These are phyloP conservation scores for Groenewaldozyma salmanticensis DNA, from an alignment of 805 yeast genomes.

Conservation along the genomic window DNA sequence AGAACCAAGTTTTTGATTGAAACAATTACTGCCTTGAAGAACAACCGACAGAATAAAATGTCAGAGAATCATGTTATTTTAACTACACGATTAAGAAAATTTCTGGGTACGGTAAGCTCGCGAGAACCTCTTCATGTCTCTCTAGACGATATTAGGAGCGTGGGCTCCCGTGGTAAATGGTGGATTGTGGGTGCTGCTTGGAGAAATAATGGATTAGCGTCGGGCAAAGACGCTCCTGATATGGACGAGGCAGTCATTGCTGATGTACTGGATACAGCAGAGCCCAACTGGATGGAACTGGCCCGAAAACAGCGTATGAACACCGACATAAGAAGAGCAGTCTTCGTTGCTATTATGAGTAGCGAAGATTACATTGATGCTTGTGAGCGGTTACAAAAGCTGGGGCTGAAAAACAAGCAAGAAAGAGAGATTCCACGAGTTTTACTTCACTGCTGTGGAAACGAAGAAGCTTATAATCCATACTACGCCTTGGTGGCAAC, in stretches of 20 bases:
- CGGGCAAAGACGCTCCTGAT: conserved; percentile 16
- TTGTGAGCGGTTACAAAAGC: conserved; percentile 66
- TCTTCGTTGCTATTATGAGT: conserved; percentile 90
- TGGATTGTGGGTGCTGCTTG: conserved; percentile 99
- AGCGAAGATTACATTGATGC: conserved; percentile 90
- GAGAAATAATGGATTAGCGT: conserved; percentile 49
- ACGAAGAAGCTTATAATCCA: conserved; percentile 81
- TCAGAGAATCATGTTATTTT: conserved; percentile 47
- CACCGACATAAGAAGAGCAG: conserved; percentile 88
- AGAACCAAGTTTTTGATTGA: conserved; percentile 80
- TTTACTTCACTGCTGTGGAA: conserved; percentile 72
- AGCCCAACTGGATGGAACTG: conserved; percentile 81
- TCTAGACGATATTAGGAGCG: conserved; percentile 66
- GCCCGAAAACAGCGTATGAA: conserved; percentile 88
- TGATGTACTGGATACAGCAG: conserved; percentile 56
- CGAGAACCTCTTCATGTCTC: conserved; percentile 80
- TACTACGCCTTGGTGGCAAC: conserved; percentile 75
- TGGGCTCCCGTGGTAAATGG: conserved; percentile 89
- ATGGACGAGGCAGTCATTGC: conserved; percentile 39
- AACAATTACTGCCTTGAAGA: conserved; percentile 74
- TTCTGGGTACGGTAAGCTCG: conserved; percentile 42
- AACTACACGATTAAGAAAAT: conserved; percentile 52
- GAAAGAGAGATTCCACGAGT: conserved; percentile 82
- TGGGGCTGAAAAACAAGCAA: conserved; percentile 68
- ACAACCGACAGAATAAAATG: conserved; percentile 61